Evolutionary conservation across 345 rosid species (phyloP), one percentile per base, ranked within the genome.

Genomic region (Dipteronia dyeriana): DNA sequence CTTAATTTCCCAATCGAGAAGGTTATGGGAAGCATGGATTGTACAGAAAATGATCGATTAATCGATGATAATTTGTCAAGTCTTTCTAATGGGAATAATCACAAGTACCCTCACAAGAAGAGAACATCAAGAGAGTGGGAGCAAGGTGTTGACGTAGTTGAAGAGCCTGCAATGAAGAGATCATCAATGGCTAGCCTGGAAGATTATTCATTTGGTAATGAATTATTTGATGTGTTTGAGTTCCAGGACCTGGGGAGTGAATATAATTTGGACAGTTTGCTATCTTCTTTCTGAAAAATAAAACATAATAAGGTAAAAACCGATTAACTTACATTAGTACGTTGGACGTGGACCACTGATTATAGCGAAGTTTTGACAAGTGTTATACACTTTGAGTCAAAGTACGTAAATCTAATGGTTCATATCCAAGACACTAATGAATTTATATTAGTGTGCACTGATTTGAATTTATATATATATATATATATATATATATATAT

Each of bases 201-300:
- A 66, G 87, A 83, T 19, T 70, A 83, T 20, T 70, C 39, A 25
- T 41, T 64, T 20, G 76, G 82, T 75, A 75, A 70, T 68, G 81
- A 76, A 53, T 78, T 81, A 59, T 78, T 80, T 75, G 92, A 87
- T 70, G 74, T 87, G 31, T 60, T 90, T 14, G 95, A 86, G 79
- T 86, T 94, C 73, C 85, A 88, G 84, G 95, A 92, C 60, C 54
- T 94, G 73, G 98, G 97, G 16, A 86, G 83, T 84, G 97, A 91
- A 75, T 92, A 80, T 76, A 76, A 82, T 77, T 78, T 92, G 84
- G 92, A 92, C 19, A 88, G 78, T 71, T 79, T 92, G 76, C 76
- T 91, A 57, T 82, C 92, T 53, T 89, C 90, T n/a, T 86, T 82
- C 7, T 94, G 82, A 86, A 17, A 56, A 66, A 56, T 49, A 19